Evolutionary conservation across 1,139 yeast genomes (phyloP).

Genomic region (Saccharomycopsis hybrid): DNA sequence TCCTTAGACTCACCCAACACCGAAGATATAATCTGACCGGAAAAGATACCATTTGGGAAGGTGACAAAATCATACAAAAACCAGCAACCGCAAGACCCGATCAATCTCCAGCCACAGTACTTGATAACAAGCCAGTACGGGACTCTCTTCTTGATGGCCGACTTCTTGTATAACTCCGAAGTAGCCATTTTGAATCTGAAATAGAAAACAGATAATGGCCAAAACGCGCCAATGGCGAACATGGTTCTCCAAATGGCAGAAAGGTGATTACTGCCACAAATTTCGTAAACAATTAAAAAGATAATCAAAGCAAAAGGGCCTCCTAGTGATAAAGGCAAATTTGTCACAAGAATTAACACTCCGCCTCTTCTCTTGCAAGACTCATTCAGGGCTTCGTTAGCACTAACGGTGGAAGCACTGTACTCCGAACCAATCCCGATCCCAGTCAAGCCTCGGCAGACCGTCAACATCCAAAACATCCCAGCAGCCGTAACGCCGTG

Average conservation of each 20-base stretch:
- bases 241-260: constrained; percentile 67
- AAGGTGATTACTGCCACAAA: constrained; percentile 43
- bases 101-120: constrained; percentile 47
- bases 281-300: constrained; percentile 59
- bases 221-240: constrained; percentile 67
- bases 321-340: constrained; percentile 66
- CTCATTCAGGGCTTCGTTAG: constrained; percentile 70
- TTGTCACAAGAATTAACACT: constrained; percentile 58
- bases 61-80: constrained; percentile 58
- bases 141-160: constrained; percentile 44
- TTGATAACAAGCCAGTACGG: constrained; percentile 48
- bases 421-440: constrained; percentile 77
- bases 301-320: constrained; percentile 70
- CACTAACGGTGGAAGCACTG: constrained; percentile 63
- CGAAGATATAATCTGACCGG: constrained; percentile 43
- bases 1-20: constrained; percentile 36
- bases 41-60: constrained; percentile 57
- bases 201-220: constrained; percentile 69
- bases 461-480: constrained; percentile 71
- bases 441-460: constrained; percentile 63
- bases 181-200: constrained; percentile 70
- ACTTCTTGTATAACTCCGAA: constrained; percentile 47
- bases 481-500: constrained; percentile 46
- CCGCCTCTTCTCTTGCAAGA: constrained; percentile 57
- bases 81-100: constrained; percentile 58